A percentile compares a stretch with the other conserved stretches of the same genome.
These are phyloP conservation scores for Diaporthe sp. DNA, from an alignment of 2,329 filamentous ascomycete species.

Conservation along the genomic window DNA sequence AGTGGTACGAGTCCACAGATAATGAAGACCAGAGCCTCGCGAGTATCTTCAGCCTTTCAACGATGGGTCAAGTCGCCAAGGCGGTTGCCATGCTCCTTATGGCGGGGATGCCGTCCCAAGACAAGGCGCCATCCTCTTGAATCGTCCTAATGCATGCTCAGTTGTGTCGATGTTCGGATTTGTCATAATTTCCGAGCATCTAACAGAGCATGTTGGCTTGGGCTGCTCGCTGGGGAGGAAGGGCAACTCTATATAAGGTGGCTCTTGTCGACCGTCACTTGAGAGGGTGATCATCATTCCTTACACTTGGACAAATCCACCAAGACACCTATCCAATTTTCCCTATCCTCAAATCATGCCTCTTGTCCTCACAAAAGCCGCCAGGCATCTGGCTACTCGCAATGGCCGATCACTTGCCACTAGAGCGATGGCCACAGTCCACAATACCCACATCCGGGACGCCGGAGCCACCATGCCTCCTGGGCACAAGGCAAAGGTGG, in stretches of 20 bases:
- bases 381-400: background rate
- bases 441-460: background rate
- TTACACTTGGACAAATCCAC: background rate
- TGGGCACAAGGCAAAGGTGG: constrained; percentile 48
- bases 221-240: background rate
- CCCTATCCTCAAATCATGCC: constrained; percentile 20
- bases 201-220: background rate
- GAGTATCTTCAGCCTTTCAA: background rate
- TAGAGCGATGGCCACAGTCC: constrained; percentile 22
- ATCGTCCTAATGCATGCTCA: background rate
- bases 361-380: constrained; percentile 17
- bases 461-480: constrained; percentile 48
- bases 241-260: background rate
- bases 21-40: background rate
- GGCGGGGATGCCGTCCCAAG: background rate
- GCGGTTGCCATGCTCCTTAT: background rate
- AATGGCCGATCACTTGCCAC: constrained; percentile 11
- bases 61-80: constrained; percentile 2
- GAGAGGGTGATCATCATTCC: background rate
- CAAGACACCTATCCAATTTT: background rate
- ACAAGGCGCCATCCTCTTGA: constrained; percentile 4
- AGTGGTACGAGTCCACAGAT: background rate
- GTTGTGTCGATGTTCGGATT: background rate
- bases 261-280: background rate
- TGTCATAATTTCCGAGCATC: background rate